Percentiles rank a stretch among this genome's conserved stretches.
phyloP scores from a whole-genome alignment of 2,329 filamentous ascomycete species.

The Leptosphaerulina australis region DNA sequence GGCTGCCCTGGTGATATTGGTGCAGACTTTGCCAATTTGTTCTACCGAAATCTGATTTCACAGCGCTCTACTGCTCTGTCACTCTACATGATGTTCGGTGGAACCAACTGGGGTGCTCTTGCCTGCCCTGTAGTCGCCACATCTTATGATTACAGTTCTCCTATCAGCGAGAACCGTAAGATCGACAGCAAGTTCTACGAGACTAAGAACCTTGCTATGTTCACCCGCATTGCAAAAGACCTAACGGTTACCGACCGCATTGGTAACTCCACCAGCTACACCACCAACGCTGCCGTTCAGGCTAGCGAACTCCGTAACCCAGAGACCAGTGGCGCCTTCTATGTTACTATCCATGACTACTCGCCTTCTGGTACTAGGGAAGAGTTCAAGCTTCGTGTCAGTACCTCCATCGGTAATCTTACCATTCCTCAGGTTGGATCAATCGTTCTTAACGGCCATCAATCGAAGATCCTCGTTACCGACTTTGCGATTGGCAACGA shows the following conservation, averaged over 20 bases:
- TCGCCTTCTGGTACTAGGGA: conserved; percentile 60
- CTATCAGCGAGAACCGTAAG: conserved; percentile 63
- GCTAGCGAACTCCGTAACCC: conserved; percentile 65
- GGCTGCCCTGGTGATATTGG: conserved; percentile 62
- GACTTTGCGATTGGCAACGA: conserved; percentile 63
- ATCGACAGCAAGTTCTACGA: conserved; percentile 67
- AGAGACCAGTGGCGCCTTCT: conserved; percentile 63
- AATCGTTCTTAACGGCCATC: conserved; percentile 64
- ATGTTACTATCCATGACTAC: conserved; percentile 62
- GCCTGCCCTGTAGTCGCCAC: conserved; percentile 64
- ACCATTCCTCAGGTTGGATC: conserved; percentile 59
- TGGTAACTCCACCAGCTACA: conserved; percentile 57
- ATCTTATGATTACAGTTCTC: conserved; percentile 68
- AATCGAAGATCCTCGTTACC: conserved; percentile 66
- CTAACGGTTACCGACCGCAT: conserved; percentile 61
- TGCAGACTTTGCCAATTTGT: conserved; percentile 66
- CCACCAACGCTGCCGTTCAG: conserved; percentile 59
- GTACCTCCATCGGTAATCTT: conserved; percentile 61
- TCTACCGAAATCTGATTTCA: conserved; percentile 67
- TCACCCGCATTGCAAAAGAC: conserved; percentile 64
- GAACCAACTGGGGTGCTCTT: conserved; percentile 67
- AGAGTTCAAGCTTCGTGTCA: conserved; percentile 61
- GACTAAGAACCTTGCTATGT: conserved; percentile 66
- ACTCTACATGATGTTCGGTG: conserved; percentile 69
- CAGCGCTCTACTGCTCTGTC: conserved; percentile 65